These are phyloP conservation scores for Myxozyma lipomycoides DNA, from an alignment of 805 yeast species.

Conservation along the genomic window DNA sequence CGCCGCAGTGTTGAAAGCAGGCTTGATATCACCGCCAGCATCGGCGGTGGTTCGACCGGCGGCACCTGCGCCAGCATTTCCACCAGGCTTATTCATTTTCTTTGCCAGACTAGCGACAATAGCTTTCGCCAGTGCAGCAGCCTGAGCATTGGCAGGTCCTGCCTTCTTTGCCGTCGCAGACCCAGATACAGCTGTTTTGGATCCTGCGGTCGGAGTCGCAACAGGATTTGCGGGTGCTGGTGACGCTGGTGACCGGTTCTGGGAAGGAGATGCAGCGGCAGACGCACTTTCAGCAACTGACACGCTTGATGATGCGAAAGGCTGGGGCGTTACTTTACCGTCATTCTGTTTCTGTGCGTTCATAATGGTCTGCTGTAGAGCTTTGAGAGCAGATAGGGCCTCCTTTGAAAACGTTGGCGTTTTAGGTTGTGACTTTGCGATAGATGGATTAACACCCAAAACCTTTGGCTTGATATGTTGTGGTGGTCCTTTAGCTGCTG, in stretches of 20 bases:
- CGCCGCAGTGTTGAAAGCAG: neutral
- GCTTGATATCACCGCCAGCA: neutral
- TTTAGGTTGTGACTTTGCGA: constrained; percentile 15
- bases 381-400: constrained; percentile 70
- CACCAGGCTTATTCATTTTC: constrained; percentile 6
- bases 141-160: constrained; percentile 19
- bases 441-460: constrained; percentile 16
- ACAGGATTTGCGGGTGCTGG: neutral
- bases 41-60: neutral
- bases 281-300: neutral
- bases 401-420: constrained; percentile 40
- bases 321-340: neutral
- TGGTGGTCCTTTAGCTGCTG: constrained; percentile 17
- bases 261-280: neutral
- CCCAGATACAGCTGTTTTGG: constrained; percentile 2
- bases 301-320: neutral
- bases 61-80: neutral
- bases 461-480: constrained; percentile 8
- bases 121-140: constrained; percentile 29
- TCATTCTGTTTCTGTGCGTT: constrained; percentile 61
- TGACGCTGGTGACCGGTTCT: neutral
- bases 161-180: constrained; percentile 5
- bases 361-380: constrained; percentile 81
- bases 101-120: constrained; percentile 26
- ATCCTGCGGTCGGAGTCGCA: neutral